Evolutionary conservation across 2,329 filamentous ascomycete genomes (phyloP).

Genomic region (Mariannaea sp.): DNA sequence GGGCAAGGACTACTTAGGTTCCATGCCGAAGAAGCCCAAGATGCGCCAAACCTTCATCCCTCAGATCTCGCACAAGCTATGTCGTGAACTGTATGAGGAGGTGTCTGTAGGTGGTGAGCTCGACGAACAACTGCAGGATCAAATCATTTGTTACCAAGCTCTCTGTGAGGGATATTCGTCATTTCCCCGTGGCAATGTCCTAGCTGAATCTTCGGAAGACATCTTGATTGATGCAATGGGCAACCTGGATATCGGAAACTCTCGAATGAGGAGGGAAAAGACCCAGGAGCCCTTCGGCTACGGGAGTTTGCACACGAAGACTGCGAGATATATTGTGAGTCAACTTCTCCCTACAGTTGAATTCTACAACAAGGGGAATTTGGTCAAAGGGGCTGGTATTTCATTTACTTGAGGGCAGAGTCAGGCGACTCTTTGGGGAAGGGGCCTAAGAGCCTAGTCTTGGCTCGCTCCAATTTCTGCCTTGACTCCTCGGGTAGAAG

Average conservation of each 20-base stretch:
- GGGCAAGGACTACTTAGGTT: slow-evolving; percentile 52
- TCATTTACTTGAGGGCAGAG: neutral
- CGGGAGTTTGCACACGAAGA: slow-evolving; percentile 60
- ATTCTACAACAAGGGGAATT: slow-evolving; percentile 57
- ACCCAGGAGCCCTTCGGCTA: slow-evolving; percentile 58
- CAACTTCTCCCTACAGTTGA: slow-evolving; percentile 54
- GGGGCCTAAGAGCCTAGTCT: neutral
- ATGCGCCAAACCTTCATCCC: slow-evolving; percentile 39
- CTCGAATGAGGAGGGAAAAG: slow-evolving; percentile 49
- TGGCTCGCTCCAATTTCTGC: too few relatives aligned
- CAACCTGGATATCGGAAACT: slow-evolving; percentile 35
- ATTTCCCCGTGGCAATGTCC: slow-evolving; percentile 43
- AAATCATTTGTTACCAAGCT: slow-evolving; percentile 64
- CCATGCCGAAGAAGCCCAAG: slow-evolving; percentile 48
- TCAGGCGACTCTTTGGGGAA: neutral
- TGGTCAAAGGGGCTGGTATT: slow-evolving; percentile 53
- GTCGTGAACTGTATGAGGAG: slow-evolving; percentile 52
- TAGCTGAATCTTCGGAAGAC: slow-evolving; percentile 24
- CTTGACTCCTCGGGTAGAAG: neutral
- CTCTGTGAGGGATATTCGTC: slow-evolving; percentile 58
- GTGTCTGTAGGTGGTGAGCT: slow-evolving; percentile 51
- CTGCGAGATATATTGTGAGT: slow-evolving; percentile 63
- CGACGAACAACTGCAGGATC: slow-evolving; percentile 65
- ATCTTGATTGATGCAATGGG: slow-evolving; percentile 38
- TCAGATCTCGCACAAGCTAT: slow-evolving; percentile 52